A percentile compares a stretch with the other conserved stretches of the same genome.
phyloP scores from a whole-genome alignment of 805 yeast genomes.

The Yamadazyma akitaensis region DNA sequence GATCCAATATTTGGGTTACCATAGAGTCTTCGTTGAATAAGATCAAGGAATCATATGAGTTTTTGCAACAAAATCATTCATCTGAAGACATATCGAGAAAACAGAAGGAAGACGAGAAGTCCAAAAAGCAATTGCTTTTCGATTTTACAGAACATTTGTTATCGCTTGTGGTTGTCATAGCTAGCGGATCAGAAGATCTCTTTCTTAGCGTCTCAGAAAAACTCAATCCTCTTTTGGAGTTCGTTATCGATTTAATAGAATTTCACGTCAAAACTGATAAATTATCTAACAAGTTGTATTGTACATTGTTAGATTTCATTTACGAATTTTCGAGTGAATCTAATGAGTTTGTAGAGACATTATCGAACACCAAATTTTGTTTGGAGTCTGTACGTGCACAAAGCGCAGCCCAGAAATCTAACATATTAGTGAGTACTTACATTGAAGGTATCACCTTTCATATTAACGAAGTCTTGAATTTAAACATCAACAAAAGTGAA shows the following conservation, averaged over 20 bases:
- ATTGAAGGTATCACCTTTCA: conserved; percentile 36
- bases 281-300: conserved; percentile 42
- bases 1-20: conserved; percentile 70
- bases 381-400: conserved; percentile 2
- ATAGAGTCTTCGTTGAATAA: conserved; percentile 52
- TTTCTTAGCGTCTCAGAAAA: conserved; percentile 45
- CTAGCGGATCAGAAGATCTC: conserved; percentile 55
- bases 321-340: conserved; percentile 63
- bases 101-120: conserved; percentile 31
- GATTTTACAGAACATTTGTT: conserved; percentile 73
- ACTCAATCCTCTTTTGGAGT: conserved; percentile 36
- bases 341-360: conserved; percentile 43
- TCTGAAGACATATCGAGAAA: conserved; percentile 15
- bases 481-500: conserved; percentile 17
- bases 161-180: conserved; percentile 63
- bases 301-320: conserved; percentile 52
- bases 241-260: conserved; percentile 34
- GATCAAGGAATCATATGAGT: conserved; percentile 46
- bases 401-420: conserved; percentile 2
- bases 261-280: conserved; percentile 31
- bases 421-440: conserved; percentile 31
- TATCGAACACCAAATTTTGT: conserved; percentile 19
- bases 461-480: conserved; percentile 29
- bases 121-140: conserved; percentile 48
- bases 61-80: conserved; percentile 24